Base-by-base conservation (phyloP, 768 basidiomycete genomes). In the Suillus cothurnatus region DNA sequence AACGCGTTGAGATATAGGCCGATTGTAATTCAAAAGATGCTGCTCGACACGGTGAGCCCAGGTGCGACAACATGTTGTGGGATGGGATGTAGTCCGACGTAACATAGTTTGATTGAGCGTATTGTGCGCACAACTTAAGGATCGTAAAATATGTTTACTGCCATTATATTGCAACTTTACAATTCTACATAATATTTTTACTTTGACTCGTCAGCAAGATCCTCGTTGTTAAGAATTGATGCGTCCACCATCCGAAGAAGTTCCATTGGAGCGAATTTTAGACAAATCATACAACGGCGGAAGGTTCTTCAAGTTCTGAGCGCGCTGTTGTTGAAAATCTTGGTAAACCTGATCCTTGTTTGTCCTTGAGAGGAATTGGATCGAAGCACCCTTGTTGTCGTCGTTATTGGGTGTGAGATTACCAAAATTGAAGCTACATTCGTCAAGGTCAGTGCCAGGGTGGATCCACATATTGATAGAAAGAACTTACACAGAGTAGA, bases 371-470 rank as follows among this genome's bases (percentile, higher is more conserved):
- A 83, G 71, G 5, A 83, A 69, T 63, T 82, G 81, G 62, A 83
- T 79, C 56, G 77, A 79, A 8, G 82, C 79, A 2, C 69, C 68
- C 1, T 69, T 71, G 4, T 64, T 69, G 49, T 74, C 68, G 4
- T 53, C 57, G 5, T 64, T 53, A 23, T 36, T 28, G 17, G 64
- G 36, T 31, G 53, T 64, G 21, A 34, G 17, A 64, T 82, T 78
- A 32, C 80, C 82, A 69, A 83, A 83, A 63, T 83, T 77, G 72
- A 77, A 83, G 4, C 81, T 82, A 47, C 0, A 26, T 34, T n/a
- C 45, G 6, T 45, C 17, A 50, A 26, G 49, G 28, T 58, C 26
- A 14, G 23, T 6, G n/a, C 17, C 9, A 43, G 23, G 6, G 36
- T 36, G 31, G 9, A 36, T 63, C n/a, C n/a, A 31, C 6, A 23